Evolutionary conservation across 2,329 filamentous ascomycete species (phyloP).

Genomic region (Sphaerulina vaccinii): DNA sequence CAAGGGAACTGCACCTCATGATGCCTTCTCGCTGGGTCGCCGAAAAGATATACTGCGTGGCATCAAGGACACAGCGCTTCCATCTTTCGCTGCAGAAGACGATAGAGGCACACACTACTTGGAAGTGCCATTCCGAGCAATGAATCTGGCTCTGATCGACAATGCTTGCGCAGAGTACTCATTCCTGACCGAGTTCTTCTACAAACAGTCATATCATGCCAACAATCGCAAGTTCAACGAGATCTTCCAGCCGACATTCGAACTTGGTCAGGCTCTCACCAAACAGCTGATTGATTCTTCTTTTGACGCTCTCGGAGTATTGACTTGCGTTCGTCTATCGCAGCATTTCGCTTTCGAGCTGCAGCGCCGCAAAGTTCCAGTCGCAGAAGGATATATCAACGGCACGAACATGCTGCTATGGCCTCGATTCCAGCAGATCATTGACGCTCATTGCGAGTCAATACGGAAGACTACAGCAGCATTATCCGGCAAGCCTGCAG

Average conservation of each 20-base stretch:
- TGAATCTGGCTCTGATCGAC: conserved; percentile 89
- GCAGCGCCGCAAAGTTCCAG: conserved; percentile 84
- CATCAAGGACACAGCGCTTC: conserved; percentile 70
- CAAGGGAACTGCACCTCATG: conserved; percentile 53
- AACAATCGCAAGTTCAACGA: conserved; percentile 82
- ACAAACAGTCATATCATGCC: conserved; percentile 70
- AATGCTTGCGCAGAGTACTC: conserved; percentile 94
- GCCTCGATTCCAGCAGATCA: conserved; percentile 90
- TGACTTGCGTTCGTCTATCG: conserved; percentile 90
- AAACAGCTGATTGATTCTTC: conserved; percentile 73
- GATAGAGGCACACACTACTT: conserved; percentile 82
- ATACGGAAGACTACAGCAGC: conserved; percentile 60
- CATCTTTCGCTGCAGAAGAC: conserved; percentile 88
- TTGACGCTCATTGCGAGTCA: conserved; percentile 89
- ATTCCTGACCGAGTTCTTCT: conserved; percentile 88
- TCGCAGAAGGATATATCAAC: conserved; percentile 88
- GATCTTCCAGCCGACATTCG: conserved; percentile 86
- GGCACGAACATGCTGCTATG: conserved; percentile 93
- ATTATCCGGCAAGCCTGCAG: conserved; percentile 49
- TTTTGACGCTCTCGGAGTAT: conserved; percentile 78
- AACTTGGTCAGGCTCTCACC: conserved; percentile 75
- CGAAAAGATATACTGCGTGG: conserved; percentile 78
- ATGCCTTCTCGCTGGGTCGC: conserved; percentile 85
- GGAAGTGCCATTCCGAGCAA: conserved; percentile 87
- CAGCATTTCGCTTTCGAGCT: conserved; percentile 93